These are phyloP conservation scores for Diddensiella caesifluorescens DNA, from an alignment of 805 yeast genomes.

Conservation along the genomic window DNA sequence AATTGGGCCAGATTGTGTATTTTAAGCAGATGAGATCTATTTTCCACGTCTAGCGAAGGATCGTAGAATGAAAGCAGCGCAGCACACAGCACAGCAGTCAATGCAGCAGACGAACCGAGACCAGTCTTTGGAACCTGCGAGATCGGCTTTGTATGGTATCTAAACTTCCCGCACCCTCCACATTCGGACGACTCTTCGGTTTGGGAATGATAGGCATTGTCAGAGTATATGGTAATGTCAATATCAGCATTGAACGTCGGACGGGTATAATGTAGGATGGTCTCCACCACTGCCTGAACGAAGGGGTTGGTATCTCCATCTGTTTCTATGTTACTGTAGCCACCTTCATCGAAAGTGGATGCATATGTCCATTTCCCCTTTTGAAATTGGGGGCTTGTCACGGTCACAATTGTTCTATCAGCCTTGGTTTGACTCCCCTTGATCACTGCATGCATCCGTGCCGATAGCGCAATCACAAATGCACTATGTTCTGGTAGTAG, in stretches of 20 bases:
- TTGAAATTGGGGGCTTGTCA: slow-evolving; percentile 72
- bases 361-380: slow-evolving; percentile 65
- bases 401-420: slow-evolving; percentile 31
- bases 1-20: slow-evolving; percentile 84
- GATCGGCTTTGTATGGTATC: slow-evolving; percentile 56
- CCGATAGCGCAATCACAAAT: slow-evolving; percentile 79
- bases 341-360: slow-evolving; percentile 18
- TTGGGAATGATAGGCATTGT: slow-evolving; percentile 85
- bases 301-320: slow-evolving; percentile 57
- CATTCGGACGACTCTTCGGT: background rate
- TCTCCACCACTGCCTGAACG: slow-evolving; percentile 54
- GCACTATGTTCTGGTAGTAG: slow-evolving; percentile 70
- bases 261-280: slow-evolving; percentile 49
- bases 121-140: slow-evolving; percentile 87
- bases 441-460: slow-evolving; percentile 80
- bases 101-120: slow-evolving; percentile 91
- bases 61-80: slow-evolving; percentile 52
- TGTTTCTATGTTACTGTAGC: slow-evolving; percentile 5
- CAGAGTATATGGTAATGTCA: slow-evolving; percentile 66
- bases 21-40: slow-evolving; percentile 21
- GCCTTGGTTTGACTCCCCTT: slow-evolving; percentile 14
- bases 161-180: slow-evolving; percentile 40
- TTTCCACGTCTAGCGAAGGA: slow-evolving; percentile 27
- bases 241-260: slow-evolving; percentile 33
- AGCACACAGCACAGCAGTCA: slow-evolving; percentile 74